phyloP scores from a whole-genome alignment of 345 rosid genomes.

The Pugionium dolabratum region DNA sequence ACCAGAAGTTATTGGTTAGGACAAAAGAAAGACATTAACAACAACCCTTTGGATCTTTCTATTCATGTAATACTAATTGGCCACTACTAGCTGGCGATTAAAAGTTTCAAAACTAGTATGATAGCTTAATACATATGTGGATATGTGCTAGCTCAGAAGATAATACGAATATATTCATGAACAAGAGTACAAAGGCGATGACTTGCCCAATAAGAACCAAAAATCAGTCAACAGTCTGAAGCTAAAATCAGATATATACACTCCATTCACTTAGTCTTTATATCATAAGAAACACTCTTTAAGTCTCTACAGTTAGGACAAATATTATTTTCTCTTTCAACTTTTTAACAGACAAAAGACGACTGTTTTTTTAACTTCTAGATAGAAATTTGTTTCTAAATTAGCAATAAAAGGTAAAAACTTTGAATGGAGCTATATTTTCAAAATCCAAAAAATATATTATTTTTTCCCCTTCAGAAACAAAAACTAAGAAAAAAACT shows the following conservation, averaged over 20 bases:
- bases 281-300: neutral
- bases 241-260: neutral
- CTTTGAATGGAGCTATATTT: neutral
- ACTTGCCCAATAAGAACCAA: slow-evolving; percentile 7
- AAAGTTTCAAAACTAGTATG: neutral
- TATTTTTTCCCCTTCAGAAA: neutral
- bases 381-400: neutral
- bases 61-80: neutral
- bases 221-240: slow-evolving; percentile 1
- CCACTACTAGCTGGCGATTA: neutral
- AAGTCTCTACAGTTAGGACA: neutral
- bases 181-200: neutral
- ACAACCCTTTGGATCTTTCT: slow-evolving; percentile 1
- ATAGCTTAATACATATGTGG: neutral
- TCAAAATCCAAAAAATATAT: neutral
- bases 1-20: neutral
- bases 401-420: neutral
- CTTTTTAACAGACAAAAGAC: neutral
- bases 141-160: no score
- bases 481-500: neutral
- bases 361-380: neutral
- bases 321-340: neutral
- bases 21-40: neutral
- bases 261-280: neutral
- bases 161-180: slow-evolving; percentile 17